Evolutionary conservation across 257 asterid species (phyloP), one percentile per base, ranked within the genome.

Genomic region (Fraxinus excelsior): DNA sequence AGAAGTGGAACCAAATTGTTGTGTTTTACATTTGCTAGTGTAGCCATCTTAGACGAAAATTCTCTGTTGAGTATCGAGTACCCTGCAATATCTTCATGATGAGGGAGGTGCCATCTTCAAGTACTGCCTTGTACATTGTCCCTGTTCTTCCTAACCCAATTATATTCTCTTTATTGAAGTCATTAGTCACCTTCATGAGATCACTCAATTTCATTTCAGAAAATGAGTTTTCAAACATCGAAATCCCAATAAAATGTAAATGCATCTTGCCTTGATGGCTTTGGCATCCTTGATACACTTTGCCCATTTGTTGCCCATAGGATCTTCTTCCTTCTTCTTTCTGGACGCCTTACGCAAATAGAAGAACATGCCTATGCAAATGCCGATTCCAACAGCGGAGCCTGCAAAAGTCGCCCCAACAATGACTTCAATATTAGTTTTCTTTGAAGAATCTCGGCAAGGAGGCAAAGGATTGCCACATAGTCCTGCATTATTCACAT

Each of bases 101-200:
- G 3, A 87, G 81, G 18, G 84, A 78, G 12, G 87, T 84, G 28
- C 90, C 88, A 32, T 87, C 92, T 53, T 74, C 88, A 14, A 89
- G 84, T 4, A 76, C 62, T 21, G 92, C 94, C 82, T 80, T 87
- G 89, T 89, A 89, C 73, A 80, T 78, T 42, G 90, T 81, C 76
- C 92, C 92, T 0, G 90, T 89, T 83, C 94, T 82, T 79, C 88
- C 90, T 9, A 90, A 70, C 74, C 85, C 90, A 7, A 89, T 73
- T 40, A 89, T 87, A 53, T 89, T 89, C 84, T 82, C 82, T 38
- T 84, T 87, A 85, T 88, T 84, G 85, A 87, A 89, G 82, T 81
- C 64, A 32, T 89, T 77, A 0, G 94, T 89, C 32, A 88, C 94
- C 84, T 84, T 85, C 88, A 89, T 76, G 74, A 89, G 89, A 84